Conservation (phyloP, 805 yeast species). For the Kazachstania psychrophila region DNA sequence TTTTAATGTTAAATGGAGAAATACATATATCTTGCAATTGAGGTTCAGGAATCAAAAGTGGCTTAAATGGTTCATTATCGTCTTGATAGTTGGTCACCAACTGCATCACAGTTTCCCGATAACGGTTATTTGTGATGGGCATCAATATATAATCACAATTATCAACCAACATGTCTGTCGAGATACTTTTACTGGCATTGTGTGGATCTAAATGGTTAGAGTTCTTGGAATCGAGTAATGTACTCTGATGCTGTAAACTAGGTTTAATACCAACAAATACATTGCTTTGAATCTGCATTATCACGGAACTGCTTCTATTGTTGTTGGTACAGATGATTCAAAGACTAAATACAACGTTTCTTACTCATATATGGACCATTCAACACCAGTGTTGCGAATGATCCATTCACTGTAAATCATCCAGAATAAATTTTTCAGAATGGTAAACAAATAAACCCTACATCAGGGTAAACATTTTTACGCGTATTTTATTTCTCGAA, state of each 20-base stretch:
- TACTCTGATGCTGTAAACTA: conserved; percentile 22
- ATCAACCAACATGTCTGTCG: conserved; percentile 3
- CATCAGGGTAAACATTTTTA: no score
- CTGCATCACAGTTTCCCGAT: conserved; percentile 36
- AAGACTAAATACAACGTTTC: no score
- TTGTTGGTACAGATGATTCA: no score
- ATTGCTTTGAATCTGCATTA: conserved; percentile 21
- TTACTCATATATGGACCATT: no score
- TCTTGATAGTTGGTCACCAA: conserved; percentile 1
- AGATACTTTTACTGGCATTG: no score
- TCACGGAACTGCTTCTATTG: no score
- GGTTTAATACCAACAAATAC: conserved; percentile 43
- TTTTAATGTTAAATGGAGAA: conserved; percentile 18
- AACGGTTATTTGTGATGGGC: conserved; percentile 45
- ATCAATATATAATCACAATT: conserved; percentile 43
- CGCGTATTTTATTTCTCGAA: no score
- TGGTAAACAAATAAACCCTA: no score
- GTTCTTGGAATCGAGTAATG: no score
- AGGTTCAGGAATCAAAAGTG: conserved; percentile 23
- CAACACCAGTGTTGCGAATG: no score
- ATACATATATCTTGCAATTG: conserved; percentile 29
- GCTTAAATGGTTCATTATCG: background rate
- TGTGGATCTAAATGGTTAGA: no score
- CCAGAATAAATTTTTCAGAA: no score
- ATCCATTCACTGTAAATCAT: background rate